phyloP scores from a whole-genome alignment of 371 early-diverging fungal genomes.

The Nosema muscidifuracis region DNA sequence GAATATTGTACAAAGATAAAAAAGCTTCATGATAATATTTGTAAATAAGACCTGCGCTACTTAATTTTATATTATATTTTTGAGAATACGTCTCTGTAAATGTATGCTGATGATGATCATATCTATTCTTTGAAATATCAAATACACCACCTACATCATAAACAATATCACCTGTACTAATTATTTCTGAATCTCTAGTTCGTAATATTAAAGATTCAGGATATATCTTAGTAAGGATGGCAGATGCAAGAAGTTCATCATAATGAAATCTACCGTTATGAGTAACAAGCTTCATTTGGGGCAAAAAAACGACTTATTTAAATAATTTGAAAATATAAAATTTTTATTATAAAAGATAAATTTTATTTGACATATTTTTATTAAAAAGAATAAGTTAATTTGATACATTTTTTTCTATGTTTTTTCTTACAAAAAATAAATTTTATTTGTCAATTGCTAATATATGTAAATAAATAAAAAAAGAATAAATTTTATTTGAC shows the following conservation, averaged over 20 bases:
- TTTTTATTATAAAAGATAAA: no score
- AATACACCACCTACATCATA: slow-evolving; percentile 93
- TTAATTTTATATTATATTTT: slow-evolving; percentile 72
- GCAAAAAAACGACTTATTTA: no score
- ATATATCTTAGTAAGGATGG: slow-evolving; percentile 68
- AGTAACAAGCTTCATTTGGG: slow-evolving; percentile 49
- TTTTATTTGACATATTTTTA: no score
- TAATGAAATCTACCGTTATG: slow-evolving; percentile 62
- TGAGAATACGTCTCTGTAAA: slow-evolving; percentile 77
- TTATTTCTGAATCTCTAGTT: slow-evolving; percentile 73
- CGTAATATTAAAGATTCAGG: slow-evolving; percentile 66
- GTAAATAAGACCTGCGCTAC: slow-evolving; percentile 79
- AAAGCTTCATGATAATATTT: slow-evolving; percentile 65
- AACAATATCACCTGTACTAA: slow-evolving; percentile 75
- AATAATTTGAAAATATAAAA: no score
- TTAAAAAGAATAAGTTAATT: no score
- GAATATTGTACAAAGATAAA: slow-evolving; percentile 4
- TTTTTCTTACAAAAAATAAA: no score
- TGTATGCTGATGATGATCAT: slow-evolving; percentile 91
- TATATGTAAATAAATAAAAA: no score
- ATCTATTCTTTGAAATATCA: slow-evolving; percentile 70
- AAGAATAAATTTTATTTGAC: no score
- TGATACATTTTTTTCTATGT: no score
- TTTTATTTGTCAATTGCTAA: no score
- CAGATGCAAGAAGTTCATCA: slow-evolving; percentile 86